phyloP scores from a whole-genome alignment of 2,329 filamentous ascomycete genomes.

The Cercospora brassicicola region DNA sequence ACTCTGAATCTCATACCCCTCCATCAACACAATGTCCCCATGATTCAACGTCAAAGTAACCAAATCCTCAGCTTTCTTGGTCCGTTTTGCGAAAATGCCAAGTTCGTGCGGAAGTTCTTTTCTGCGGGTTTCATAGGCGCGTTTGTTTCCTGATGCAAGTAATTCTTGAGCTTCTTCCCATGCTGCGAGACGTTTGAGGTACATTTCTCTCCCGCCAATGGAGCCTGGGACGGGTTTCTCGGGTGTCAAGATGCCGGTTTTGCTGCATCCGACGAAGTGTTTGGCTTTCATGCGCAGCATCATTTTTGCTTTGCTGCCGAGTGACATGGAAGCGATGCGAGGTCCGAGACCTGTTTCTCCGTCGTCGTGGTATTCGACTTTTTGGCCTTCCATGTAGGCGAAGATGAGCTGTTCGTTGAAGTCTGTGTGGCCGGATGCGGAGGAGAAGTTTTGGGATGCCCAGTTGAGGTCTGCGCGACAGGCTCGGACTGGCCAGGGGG shows the following conservation, averaged over 20 bases:
- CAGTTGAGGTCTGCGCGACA: conserved; percentile 57
- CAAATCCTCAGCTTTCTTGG: conserved; percentile 37
- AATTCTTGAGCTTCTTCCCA: conserved; percentile 35
- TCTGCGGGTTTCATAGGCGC: conserved; percentile 32
- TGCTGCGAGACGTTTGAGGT: conserved; percentile 39
- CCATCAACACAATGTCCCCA: conserved; percentile 66
- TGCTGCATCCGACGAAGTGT: conserved; percentile 45
- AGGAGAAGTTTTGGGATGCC: conserved; percentile 51
- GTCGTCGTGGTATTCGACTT: conserved; percentile 67
- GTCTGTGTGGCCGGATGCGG: conserved; percentile 34
- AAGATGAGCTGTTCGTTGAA: conserved; percentile 67
- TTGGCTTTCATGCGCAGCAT: conserved; percentile 57
- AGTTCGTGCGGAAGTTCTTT: conserved; percentile 44
- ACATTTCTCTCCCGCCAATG: conserved; percentile 26
- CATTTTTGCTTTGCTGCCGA: conserved; percentile 62
- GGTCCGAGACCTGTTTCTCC: conserved; percentile 64
- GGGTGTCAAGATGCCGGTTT: conserved; percentile 38
- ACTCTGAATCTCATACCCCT: conserved; percentile 59
- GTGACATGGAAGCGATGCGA: conserved; percentile 61
- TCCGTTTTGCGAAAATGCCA: conserved; percentile 35
- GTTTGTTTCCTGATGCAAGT: conserved; percentile 20
- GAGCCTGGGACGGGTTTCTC: conserved; percentile 32
- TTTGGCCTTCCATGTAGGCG: conserved; percentile 61
- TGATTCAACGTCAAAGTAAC: conserved; percentile 57
- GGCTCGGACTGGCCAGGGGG: conserved; percentile 50